phyloP scores from a whole-genome alignment of 768 basidiomycete genomes.

The Suillus decipiens region DNA sequence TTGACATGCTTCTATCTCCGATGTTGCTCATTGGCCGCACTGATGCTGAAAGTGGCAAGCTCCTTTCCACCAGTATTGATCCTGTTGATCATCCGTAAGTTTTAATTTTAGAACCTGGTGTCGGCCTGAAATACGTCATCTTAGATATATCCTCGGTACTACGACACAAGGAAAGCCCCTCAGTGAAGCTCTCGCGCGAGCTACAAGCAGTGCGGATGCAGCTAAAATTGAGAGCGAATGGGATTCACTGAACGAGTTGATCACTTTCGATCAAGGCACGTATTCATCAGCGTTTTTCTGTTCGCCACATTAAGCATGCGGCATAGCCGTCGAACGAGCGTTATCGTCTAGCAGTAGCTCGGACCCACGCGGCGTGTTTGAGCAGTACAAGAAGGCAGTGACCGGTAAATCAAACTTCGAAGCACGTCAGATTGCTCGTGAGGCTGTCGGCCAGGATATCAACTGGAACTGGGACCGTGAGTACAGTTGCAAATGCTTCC shows the following conservation, averaged over 20 bases:
- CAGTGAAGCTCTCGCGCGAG: slow-evolving; percentile 69
- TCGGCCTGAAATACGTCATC: background rate
- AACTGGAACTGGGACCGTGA: slow-evolving; percentile 89
- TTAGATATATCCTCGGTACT: slow-evolving; percentile 69
- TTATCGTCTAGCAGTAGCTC: slow-evolving; percentile 24
- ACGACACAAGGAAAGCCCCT: slow-evolving; percentile 50
- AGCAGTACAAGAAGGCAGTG: slow-evolving; percentile 59
- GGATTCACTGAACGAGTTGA: slow-evolving; percentile 65
- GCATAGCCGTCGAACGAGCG: slow-evolving; percentile 26
- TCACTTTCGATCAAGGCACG: slow-evolving; percentile 84
- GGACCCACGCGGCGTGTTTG: slow-evolving; percentile 44
- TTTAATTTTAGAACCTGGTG: slow-evolving; percentile 10
- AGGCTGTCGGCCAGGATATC: slow-evolving; percentile 63
- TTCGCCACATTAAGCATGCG: background rate
- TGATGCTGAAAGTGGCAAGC: slow-evolving; percentile 84
- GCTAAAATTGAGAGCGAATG: slow-evolving; percentile 76
- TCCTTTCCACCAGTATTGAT: slow-evolving; percentile 85
- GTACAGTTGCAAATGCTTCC: slow-evolving; percentile 27
- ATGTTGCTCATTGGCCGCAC: slow-evolving; percentile 92
- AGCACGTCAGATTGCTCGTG: slow-evolving; percentile 70
- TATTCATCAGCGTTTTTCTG: slow-evolving; percentile 11
- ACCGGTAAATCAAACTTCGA: slow-evolving; percentile 71
- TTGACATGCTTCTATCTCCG: slow-evolving; percentile 85
- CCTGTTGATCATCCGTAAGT: slow-evolving; percentile 65
- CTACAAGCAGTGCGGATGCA: slow-evolving; percentile 65